Percentiles rank a stretch among this genome's conserved stretches.
Evolutionary conservation across 2,329 filamentous ascomycete species (phyloP).

Genomic region (Aspergillus luchuensis): DNA sequence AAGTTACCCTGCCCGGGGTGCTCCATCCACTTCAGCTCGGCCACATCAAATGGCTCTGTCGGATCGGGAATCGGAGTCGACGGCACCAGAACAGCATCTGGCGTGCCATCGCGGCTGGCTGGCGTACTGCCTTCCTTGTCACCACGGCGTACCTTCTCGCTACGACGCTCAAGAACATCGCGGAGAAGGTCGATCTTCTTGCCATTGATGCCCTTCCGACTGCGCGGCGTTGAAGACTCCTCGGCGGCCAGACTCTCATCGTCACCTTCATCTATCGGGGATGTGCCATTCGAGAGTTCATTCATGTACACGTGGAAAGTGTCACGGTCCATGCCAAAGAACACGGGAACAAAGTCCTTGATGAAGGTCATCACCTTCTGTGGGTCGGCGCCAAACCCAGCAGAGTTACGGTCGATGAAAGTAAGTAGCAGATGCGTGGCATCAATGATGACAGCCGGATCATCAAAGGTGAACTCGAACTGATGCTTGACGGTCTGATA

Average conservation of each 20-base stretch:
- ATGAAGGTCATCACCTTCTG: conserved; percentile 74
- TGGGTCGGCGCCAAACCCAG: conserved; percentile 63
- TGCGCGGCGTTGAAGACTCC: conserved; percentile 71
- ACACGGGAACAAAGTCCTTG: conserved; percentile 72
- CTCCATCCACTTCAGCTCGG: conserved; percentile 60
- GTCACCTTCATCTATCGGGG: conserved; percentile 76
- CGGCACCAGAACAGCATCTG: conserved; percentile 61
- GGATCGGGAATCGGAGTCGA: conserved; percentile 47
- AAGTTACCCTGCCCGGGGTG: conserved; percentile 59
- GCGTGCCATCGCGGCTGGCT: conserved; percentile 84
- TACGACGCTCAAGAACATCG: conserved; percentile 78
- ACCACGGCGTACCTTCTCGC: conserved; percentile 67
- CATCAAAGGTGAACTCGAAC: conserved; percentile 72
- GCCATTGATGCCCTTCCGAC: conserved; percentile 63
- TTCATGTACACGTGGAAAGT: conserved; percentile 67
- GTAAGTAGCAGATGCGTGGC: conserved; percentile 51
- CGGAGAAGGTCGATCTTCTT: conserved; percentile 79
- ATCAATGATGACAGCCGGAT: conserved; percentile 66
- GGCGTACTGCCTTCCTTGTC: conserved; percentile 80
- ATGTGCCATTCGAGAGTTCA: conserved; percentile 69
- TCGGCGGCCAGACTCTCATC: conserved; percentile 65
- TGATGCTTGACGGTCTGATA: conserved; percentile 68
- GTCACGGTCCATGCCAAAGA: conserved; percentile 75
- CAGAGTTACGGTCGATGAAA: conserved; percentile 50
- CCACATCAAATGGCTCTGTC: conserved; percentile 58